Evolutionary conservation across 306 rosid species (phyloP).

Genomic region (Castanopsis chinensis): DNA sequence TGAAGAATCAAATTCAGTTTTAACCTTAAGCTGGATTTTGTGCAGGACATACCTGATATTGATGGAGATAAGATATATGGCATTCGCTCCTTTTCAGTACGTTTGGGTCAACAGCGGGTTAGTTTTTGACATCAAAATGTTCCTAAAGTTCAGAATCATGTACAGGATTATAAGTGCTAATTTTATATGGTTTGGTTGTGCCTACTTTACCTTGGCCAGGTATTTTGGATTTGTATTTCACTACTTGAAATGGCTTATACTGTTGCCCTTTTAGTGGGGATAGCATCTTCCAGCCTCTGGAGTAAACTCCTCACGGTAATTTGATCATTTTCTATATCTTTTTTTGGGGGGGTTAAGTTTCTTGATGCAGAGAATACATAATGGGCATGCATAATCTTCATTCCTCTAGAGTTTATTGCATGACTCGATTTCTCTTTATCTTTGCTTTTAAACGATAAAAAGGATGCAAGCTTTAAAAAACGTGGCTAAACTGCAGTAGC

Average conservation of each 20-base stretch:
- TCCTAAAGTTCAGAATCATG: slow-evolving; percentile 20
- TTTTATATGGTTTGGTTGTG: neutral
- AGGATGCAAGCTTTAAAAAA: neutral
- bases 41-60: slow-evolving; percentile 92
- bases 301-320: slow-evolving; percentile 80
- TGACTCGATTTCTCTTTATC: neutral
- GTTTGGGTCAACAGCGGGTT: slow-evolving; percentile 84
- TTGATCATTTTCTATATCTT: slow-evolving; percentile 1
- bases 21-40: slow-evolving; percentile 14
- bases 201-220: slow-evolving; percentile 51
- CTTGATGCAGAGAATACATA: neutral
- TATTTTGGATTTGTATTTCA: slow-evolving; percentile 84
- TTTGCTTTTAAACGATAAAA: neutral
- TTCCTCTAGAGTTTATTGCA: neutral
- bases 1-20: neutral
- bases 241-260: slow-evolving; percentile 87
- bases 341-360: neutral
- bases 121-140: slow-evolving; percentile 12
- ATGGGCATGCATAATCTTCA: neutral
- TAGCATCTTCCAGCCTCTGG: slow-evolving; percentile 65
- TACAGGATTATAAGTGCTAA: slow-evolving; percentile 9
- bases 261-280: slow-evolving; percentile 72
- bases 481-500: neutral
- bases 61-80: slow-evolving; percentile 88
- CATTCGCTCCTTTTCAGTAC: slow-evolving; percentile 83